Base-by-base conservation (phyloP, 495 filamentous ascomycete genomes). In the Neurospora pannonica region DNA sequence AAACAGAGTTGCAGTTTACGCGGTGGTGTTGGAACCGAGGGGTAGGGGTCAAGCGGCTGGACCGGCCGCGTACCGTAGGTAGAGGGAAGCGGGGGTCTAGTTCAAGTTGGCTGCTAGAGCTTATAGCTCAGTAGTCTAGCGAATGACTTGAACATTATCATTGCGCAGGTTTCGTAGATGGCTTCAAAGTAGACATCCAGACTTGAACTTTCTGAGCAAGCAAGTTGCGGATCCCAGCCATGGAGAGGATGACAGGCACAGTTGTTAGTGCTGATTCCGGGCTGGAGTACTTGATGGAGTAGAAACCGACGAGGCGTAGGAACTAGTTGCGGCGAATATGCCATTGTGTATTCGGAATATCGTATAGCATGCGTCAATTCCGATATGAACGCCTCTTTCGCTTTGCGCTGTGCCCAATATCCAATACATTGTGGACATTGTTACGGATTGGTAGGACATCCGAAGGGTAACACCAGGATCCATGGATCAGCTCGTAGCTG, bases 1-100 rank as follows among this genome's bases (percentile, higher is more conserved):
- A 78, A 80, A 76, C 76, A 80, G 81, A 80, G 78, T 78, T 81
- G 77, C 80, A 80, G 78, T 81, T 79, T 34, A 67, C 54, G 54
- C 54, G 15, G 28, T 36, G 15, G 28, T 67, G 28, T 67, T 67
- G 54, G 54, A 67, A 28, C 28, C 54, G 54, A 67, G 54, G 54
- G 54, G 54, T 62, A 42, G 42, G 70, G 70, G 74, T 75, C 67
- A 70, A 54, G 74, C 54, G 43, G 71, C 42, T 71, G 75, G 76
- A 67, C 43, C 34, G 43, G 71, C 37, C 75, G 28, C 54, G 28
- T 67, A 34, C 54, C 54, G 54, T 31, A 24, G 9, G 21, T 28
- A 13, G 11, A 62, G 54, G 28, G 24, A 17, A 62, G 54, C 24
- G 24, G 54, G 54, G 54, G 13, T 62, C 17, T 31, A 62, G 24